Evolutionary conservation across 805 yeast genomes (phyloP), one percentile per base, ranked within the genome.

Genomic region (Candida fluviatilis): DNA sequence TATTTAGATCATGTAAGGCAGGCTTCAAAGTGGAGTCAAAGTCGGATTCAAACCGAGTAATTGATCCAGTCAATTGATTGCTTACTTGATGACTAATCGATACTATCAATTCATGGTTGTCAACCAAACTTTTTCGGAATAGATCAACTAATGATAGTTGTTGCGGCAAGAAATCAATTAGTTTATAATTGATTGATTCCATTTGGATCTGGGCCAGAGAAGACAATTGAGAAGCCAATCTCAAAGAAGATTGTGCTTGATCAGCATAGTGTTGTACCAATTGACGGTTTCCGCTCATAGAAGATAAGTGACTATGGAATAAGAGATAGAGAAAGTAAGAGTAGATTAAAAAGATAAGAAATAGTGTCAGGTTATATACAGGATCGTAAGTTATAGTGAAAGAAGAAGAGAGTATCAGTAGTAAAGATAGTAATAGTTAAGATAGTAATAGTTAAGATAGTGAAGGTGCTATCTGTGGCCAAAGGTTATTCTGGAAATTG

Each of bases 161-260:
- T 21, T 33, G 28, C 3, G 69, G 62, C 13, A 65, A 39, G 6
- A 43, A 47, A 8, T 38, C 42, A 12, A 51, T 42, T 18, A 66
- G 47, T 31, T 52, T 52, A 34, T 48, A 49, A 2, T 45, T 35
- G 1, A 62, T 55, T 11, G 44, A 39, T 25, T 54, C 54, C 5
- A 67, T 48, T 54, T 54, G 56, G 1, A 41, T 39, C 32, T 64
- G 68, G 1, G 72, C 71, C 18, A 46, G 49, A 2, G 64, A 42
- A 35, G 71, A 66, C 25, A 33, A 19, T 16, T 33, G 35, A 4
- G 38, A 34, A 30, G 36, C 35, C 16, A 23, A 5, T 14, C 35
- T 12, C 28, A 33, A 33, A 6, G 35, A 19, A 7, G 13, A 7
- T 19, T 33, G 19, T 5, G 35, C 35, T 18, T 33, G 35, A 6